phyloP scores from a whole-genome alignment of 2,329 filamentous ascomycete genomes.

The Arthrobotrys conoides region DNA sequence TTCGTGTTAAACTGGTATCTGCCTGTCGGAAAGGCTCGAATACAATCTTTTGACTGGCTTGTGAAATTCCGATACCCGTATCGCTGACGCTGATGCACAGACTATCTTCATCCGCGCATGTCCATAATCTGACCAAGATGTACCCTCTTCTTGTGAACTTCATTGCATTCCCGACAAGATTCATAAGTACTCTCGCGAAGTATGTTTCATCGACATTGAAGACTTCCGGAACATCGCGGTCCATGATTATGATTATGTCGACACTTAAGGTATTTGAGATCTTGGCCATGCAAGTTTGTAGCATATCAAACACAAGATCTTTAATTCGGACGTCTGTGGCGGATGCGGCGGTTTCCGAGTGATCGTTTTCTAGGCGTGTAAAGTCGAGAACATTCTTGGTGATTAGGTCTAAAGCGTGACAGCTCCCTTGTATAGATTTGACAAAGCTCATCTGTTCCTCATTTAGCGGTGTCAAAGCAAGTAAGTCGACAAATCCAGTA shows the following conservation, averaged over 20 bases:
- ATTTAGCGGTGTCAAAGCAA: conserved; percentile 71
- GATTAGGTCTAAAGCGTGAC: conserved; percentile 71
- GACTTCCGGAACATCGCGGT: conserved; percentile 45
- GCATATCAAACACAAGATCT: conserved; percentile 57
- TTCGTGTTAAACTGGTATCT: conserved; percentile 85
- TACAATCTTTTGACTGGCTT: conserved; percentile 76
- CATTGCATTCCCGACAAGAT: conserved; percentile 75
- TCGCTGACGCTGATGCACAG: conserved; percentile 81
- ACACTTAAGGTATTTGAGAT: conserved; percentile 57
- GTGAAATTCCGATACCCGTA: conserved; percentile 86
- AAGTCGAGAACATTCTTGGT: conserved; percentile 71
- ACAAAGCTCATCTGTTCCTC: conserved; percentile 70
- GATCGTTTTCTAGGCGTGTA: conserved; percentile 59
- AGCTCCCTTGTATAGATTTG: conserved; percentile 71
- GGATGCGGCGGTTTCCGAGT: conserved; percentile 49
- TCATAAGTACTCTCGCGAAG: conserved; percentile 73
- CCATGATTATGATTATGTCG: conserved; percentile 55
- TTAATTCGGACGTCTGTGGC: conserved; percentile 53
- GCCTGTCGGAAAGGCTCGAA: conserved; percentile 78
- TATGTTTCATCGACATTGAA: conserved; percentile 59
- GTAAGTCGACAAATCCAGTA: conserved; percentile 71
- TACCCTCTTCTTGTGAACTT: conserved; percentile 75
- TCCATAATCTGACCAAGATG: conserved; percentile 69
- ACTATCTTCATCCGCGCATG: conserved; percentile 78
- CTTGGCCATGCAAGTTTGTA: conserved; percentile 57